Conservation (phyloP, 176 grass and related monocot species). For the Triticum dicoccoides region DNA sequence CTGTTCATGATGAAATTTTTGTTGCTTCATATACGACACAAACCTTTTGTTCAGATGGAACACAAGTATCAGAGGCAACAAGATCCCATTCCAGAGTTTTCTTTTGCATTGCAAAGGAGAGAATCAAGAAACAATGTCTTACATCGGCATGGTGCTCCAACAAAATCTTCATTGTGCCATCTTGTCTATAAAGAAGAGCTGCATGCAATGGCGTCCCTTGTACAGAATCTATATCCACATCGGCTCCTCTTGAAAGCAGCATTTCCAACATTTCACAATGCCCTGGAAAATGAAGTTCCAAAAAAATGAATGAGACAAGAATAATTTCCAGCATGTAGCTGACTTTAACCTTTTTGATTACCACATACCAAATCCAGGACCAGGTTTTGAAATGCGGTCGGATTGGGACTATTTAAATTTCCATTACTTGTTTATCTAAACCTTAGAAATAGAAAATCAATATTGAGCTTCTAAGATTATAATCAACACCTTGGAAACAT, state of each 20-base stretch:
- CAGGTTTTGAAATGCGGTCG: not conserved
- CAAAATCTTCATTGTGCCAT: not conserved
- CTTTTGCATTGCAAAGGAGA: not conserved
- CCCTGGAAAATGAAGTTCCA: not conserved
- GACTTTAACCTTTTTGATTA: not conserved
- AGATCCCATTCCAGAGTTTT: not conserved
- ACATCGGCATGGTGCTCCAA: not conserved
- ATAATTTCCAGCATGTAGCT: not conserved
- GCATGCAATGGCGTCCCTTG: not conserved
- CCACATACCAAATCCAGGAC: not conserved
- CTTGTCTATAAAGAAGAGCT: not conserved
- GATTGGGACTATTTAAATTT: not conserved
- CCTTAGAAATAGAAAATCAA: not conserved
- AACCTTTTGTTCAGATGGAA: not conserved
- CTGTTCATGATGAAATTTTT: no score
- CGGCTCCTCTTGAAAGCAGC: not conserved
- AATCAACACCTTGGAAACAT: not conserved
- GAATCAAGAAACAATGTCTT: not conserved
- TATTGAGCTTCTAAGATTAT: not conserved
- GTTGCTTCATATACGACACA: no score
- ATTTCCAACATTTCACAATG: not conserved
- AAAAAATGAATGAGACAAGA: not conserved
- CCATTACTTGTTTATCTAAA: not conserved
- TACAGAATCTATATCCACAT: not conserved
- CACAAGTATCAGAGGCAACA: not conserved